Base-by-base conservation (phyloP, 2,329 filamentous ascomycete species). In the Grosmannia penicillata region DNA sequence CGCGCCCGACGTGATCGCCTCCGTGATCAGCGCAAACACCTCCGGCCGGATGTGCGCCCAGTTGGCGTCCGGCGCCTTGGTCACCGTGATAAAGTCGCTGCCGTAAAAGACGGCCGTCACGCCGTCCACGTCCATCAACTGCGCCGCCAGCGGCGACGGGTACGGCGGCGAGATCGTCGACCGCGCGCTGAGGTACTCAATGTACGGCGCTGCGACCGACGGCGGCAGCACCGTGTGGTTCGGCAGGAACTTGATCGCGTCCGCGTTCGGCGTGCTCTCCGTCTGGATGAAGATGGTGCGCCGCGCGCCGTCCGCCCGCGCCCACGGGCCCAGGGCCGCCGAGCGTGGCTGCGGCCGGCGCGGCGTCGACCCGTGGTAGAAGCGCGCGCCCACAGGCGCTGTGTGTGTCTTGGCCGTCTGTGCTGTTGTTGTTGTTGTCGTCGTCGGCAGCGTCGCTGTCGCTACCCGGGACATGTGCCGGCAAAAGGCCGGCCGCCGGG, bases 211-310 rank as follows among this genome's bases (percentile, higher is more conserved):
- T 7, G 72, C 62, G 45, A 94, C 66, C 37, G 65, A 66, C 47
- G 80, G 68, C 18, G 91, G 89, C 2, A 98, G 72, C 37, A 98
- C 76, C 28, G 73, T 74, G 58, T 85, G 78, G 61, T 95, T 94
- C 2, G 91, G 91, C 28, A 93, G 72, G 62, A 98, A 98, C 63
- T 98, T 98, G 53, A 96, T 71, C 25, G 86, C 87, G 63, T 96
- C 86, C n/a, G 77, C 69, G 60, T 98, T 98, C 21, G 91, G 91
- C 1, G 91, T 98, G 47, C 72, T 74, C 55, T 96, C 89, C 6
- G 89, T 96, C 62, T 98, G 91, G 54, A 98, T 98, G 66, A 96
- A 98, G 59, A 98, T 93, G 19, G 77, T 86, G 47, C 89, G 78
- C 43, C 56, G 56, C 36, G 62, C 61, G 38, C 52, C 52, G 23